Percentiles rank a stretch among this genome's conserved stretches.
These are phyloP conservation scores for Cercophora samala DNA, from an alignment of 495 filamentous ascomycete species.

Conservation along the genomic window DNA sequence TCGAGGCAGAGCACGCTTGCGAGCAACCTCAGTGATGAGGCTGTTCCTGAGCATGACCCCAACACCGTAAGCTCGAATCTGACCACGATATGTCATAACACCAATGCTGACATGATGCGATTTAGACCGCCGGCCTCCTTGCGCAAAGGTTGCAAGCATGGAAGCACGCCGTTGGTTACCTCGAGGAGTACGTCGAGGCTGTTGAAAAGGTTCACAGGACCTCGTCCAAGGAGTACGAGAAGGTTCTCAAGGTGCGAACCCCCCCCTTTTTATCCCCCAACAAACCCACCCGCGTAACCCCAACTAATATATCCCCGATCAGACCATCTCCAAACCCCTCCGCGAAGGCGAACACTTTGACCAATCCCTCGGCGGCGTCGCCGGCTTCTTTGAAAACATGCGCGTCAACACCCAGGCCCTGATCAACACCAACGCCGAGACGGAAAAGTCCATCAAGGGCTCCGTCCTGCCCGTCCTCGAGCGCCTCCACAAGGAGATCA, in stretches of 20 bases:
- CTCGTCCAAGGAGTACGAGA: conserved; percentile 93
- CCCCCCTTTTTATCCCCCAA: background rate
- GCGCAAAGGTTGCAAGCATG: conserved; percentile 84
- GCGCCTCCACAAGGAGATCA: conserved; percentile 91
- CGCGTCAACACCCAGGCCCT: conserved; percentile 87
- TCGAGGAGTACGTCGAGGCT: conserved; percentile 82
- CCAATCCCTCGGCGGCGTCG: conserved; percentile 75
- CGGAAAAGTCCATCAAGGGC: conserved; percentile 80
- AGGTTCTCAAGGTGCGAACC: conserved; percentile 57
- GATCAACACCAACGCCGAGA: conserved; percentile 80
- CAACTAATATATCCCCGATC: background rate
- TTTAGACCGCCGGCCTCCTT: conserved; percentile 70
- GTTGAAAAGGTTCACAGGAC: conserved; percentile 80
- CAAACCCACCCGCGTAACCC: no score
- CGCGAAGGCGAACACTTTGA: conserved; percentile 89
- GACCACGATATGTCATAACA: no score
- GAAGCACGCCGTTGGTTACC: conserved; percentile 88
- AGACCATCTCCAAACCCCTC: conserved; percentile 84
- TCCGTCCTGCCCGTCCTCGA: conserved; percentile 83
- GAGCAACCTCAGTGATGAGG: conserved; percentile 54
- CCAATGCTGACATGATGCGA: background rate
- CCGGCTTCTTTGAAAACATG: conserved; percentile 89
- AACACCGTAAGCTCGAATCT: conserved; percentile 71
- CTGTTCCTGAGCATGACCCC: conserved; percentile 74
- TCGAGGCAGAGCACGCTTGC: conserved; percentile 53